Percentiles rank a stretch among this genome's conserved stretches.
Evolutionary conservation across 73 alveolate species (phyloP).

Genomic region (Paramecium primaurelia): DNA sequence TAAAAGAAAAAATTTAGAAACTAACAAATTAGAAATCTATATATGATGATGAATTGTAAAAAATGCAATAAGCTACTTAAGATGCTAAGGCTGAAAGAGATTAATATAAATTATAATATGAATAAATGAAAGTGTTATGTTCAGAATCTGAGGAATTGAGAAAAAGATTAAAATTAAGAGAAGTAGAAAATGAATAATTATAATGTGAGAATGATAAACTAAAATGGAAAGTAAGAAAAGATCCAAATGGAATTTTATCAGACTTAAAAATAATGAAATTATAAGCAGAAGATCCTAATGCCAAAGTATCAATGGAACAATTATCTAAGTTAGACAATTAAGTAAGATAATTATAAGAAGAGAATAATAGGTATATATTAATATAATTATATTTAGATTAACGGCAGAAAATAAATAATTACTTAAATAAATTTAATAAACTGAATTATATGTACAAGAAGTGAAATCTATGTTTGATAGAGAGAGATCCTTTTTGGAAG

Average conservation of each 20-base stretch:
- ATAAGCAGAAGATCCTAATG: neutral
- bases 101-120: neutral
- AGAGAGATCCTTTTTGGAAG: slow-evolving; percentile 32
- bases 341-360: neutral
- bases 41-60: slow-evolving; percentile 1
- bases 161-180: slow-evolving; percentile 11
- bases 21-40: neutral
- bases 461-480: slow-evolving; percentile 44
- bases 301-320: neutral
- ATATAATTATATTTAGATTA: neutral
- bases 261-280: slow-evolving; percentile 25
- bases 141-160: slow-evolving; percentile 35
- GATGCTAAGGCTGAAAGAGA: slow-evolving; percentile 19
- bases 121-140: neutral
- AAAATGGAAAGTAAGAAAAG: slow-evolving; percentile 41
- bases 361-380: neutral
- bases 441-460: neutral
- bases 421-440: neutral
- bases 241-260: slow-evolving; percentile 24
- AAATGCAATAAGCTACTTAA: neutral
- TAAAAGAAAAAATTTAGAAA: slow-evolving; percentile 13
- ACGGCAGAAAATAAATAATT: slow-evolving; percentile 19
- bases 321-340: neutral
- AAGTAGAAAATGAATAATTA: slow-evolving; percentile 17
- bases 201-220: slow-evolving; percentile 34